Base-by-base conservation (phyloP, 2,329 filamentous ascomycete species). In the Didymella glomerata region DNA sequence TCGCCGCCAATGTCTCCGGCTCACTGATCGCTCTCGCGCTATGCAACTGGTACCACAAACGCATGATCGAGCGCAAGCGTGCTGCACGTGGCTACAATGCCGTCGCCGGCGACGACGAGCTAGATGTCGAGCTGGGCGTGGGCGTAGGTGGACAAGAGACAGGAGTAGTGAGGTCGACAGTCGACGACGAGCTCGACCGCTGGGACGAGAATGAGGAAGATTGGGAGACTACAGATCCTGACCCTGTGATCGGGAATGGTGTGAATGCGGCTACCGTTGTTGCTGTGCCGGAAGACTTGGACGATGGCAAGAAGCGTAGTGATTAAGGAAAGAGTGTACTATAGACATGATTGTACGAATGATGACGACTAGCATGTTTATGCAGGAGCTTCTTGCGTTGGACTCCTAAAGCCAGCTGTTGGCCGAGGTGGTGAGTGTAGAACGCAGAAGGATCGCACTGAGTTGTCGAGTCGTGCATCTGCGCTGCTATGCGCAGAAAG, bases 41-140 rank as follows among this genome's bases (percentile, higher is more conserved):
- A 20, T 96, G 91, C 75, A 89, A 88, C 57, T 94, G 91, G 90
- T 99, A 99, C 76, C 95, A 99, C 79, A 90, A 91, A 73, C 89
- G 95, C 59, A 98, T 98, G 93, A 82, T 98, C 38, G 94, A 98
- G 77, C 85, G 95, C 62, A 91, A 90, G 75, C 85, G 93, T 60
- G 82, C 87, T 71, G 87, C 86, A 54, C 90, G 90, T 72, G 86
- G 86, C 50, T 96, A 96, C 71, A 84, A 85, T 52, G 84, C 86
- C 7, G 85, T 96, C 6, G 85, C 90, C 0, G 87, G 86, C 27
- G 86, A 86, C 14, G 84, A 84, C 6, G 81, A 79, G 22, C 72
- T 72, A 41, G 79, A 97, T 75, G 78, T 97, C 14, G 93, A 97
- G 79, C 84, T 97, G 7, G 92, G 91, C 1, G 86, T 89, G 62